phyloP scores from a whole-genome alignment of 2,329 filamentous ascomycete genomes.

The Colletotrichum tropicicola region DNA sequence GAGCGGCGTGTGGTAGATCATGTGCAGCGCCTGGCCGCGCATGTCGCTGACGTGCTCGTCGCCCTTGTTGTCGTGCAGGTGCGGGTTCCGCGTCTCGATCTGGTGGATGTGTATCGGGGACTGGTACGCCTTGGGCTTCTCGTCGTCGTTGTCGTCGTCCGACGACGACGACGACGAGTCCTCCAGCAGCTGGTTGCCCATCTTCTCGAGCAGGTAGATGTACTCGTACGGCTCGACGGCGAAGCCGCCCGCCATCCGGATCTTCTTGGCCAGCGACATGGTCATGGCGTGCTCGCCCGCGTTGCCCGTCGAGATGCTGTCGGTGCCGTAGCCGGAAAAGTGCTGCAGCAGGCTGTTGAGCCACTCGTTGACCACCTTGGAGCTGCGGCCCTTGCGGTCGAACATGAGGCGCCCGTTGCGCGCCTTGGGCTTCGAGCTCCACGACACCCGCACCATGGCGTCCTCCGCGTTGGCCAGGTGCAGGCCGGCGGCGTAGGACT shows the following conservation, averaged over 20 bases:
- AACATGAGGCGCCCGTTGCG: not conserved
- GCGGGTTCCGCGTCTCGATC: slow-evolving; percentile 13
- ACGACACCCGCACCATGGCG: slow-evolving; percentile 12
- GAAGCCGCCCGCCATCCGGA: slow-evolving; percentile 11
- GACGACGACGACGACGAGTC: not conserved
- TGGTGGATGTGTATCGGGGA: not conserved
- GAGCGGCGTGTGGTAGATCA: slow-evolving; percentile 7
- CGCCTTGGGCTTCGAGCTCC: slow-evolving; percentile 10
- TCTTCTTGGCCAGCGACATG: slow-evolving; percentile 2
- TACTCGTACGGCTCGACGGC: slow-evolving; percentile 14
- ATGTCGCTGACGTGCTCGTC: slow-evolving; percentile 15
- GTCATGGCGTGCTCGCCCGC: slow-evolving; percentile 18
- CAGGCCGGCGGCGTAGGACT: not conserved
- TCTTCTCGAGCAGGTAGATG: not conserved
- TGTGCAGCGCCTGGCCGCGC: not conserved
- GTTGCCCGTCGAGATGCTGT: slow-evolving; percentile 4
- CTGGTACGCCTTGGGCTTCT: not conserved
- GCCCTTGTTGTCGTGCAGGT: slow-evolving; percentile 18
- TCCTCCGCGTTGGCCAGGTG: not conserved
- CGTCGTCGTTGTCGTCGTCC: not conserved
- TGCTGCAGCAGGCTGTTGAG: slow-evolving; percentile 1
- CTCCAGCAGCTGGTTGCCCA: not conserved
- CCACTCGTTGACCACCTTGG: not conserved
- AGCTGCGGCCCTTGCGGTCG: not conserved
- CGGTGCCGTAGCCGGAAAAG: not conserved